Percentiles rank a stretch among this genome's conserved stretches.
Conservation (phyloP, 164 flowering plant species). For the Dillenia turbinata region DNA sequence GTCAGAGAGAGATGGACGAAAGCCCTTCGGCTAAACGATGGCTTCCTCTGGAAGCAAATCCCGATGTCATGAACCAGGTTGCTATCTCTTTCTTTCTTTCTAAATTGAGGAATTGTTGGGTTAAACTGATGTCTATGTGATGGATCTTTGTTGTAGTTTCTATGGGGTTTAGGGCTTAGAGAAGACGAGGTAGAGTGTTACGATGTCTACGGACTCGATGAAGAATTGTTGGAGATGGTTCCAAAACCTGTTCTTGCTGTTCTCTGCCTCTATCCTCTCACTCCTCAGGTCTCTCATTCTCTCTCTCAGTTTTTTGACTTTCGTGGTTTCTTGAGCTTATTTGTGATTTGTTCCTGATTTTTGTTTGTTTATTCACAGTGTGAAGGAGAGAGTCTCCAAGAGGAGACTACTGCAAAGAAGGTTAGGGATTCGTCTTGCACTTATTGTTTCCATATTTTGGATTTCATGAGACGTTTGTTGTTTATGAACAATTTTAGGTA, state of each 20-base stretch:
- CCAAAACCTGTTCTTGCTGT: conserved; percentile 94
- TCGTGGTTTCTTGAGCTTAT: not conserved
- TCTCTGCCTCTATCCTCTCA: conserved; percentile 75
- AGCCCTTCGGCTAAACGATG: conserved; percentile 65
- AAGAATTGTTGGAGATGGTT: conserved; percentile 88
- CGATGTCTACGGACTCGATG: conserved; percentile 95
- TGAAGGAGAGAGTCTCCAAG: conserved; percentile 62
- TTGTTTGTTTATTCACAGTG: conserved; percentile 36
- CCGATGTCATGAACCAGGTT: conserved; percentile 99
- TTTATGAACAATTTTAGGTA: not conserved
- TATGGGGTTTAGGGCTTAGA: conserved; percentile 89
- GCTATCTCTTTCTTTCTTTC: not conserved
- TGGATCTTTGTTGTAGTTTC: conserved; percentile 47
- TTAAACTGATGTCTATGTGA: not conserved
- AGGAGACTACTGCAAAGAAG: conserved; percentile 42
- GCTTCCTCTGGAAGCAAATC: conserved; percentile 99
- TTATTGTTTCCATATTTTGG: not conserved
- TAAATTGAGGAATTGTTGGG: not conserved
- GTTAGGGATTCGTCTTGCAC: conserved; percentile 18
- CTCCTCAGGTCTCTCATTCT: conserved; percentile 44
- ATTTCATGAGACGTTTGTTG: not conserved
- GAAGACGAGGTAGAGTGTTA: conserved; percentile 73
- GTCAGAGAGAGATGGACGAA: conserved; percentile 16
- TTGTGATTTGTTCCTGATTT: not conserved
- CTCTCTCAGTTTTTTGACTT: not conserved